Conservation (phyloP, 805 yeast species). For the Myxozyma melibiosi region DNA sequence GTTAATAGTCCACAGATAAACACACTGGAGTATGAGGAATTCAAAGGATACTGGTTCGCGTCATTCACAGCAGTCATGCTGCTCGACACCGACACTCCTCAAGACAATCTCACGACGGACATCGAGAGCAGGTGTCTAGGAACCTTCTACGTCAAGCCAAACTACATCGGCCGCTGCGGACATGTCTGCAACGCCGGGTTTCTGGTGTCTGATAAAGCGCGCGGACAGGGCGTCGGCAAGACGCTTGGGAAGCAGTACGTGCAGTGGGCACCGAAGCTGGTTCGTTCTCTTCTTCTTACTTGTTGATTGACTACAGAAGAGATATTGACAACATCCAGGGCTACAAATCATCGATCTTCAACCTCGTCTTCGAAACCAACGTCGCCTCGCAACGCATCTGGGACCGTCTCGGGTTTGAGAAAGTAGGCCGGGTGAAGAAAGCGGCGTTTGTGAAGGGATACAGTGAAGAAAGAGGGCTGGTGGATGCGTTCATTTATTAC, state of each 20-base stretch:
- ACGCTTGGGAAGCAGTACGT: constrained; percentile 70
- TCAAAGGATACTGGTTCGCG: constrained; percentile 65
- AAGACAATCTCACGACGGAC: constrained; percentile 47
- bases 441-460: constrained; percentile 73
- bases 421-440: constrained; percentile 73
- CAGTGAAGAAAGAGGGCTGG: constrained; percentile 47
- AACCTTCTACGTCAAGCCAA: constrained; percentile 63
- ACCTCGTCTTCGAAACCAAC: constrained; percentile 82
- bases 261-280: constrained; percentile 69
- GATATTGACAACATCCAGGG: constrained; percentile 46
- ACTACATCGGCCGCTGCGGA: constrained; percentile 79
- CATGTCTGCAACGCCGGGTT: constrained; percentile 91
- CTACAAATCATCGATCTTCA: constrained; percentile 80
- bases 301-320: not conserved
- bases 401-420: constrained; percentile 80
- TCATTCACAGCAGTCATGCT: constrained; percentile 67
- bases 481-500: constrained; percentile 69
- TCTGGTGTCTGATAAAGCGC: constrained; percentile 57
- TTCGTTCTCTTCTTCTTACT: not conserved
- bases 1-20: constrained; percentile 49
- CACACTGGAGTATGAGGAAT: constrained; percentile 51
- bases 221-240: constrained; percentile 73
- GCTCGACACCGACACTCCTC: constrained; percentile 43
- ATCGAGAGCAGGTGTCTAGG: constrained; percentile 58
- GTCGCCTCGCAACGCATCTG: constrained; percentile 74